Percentiles rank a stretch among this genome's conserved stretches.
These are phyloP conservation scores for Fusarium albosuccineum DNA, from an alignment of 2,329 filamentous ascomycete species.

Conservation along the genomic window DNA sequence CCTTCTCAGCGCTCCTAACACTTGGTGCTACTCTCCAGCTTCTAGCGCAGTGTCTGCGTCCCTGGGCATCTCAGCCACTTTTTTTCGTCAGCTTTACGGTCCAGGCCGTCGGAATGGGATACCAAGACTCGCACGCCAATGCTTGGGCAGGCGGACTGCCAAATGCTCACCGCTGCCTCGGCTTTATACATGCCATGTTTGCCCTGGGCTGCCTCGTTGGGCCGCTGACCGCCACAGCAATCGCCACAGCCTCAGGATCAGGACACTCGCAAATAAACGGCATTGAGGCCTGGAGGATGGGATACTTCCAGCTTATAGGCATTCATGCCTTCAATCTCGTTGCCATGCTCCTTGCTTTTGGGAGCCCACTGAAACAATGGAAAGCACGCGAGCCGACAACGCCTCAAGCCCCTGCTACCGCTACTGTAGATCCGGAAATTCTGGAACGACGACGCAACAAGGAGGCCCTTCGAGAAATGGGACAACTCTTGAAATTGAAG, in stretches of 20 bases:
- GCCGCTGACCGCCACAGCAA: background rate
- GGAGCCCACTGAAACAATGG: no score
- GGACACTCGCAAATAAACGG: no score
- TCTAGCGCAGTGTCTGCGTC: background rate
- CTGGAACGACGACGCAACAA: no score
- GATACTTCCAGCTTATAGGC: background rate
- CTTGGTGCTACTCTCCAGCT: background rate
- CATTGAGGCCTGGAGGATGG: background rate
- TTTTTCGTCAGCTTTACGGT: background rate
- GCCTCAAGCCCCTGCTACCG: no score
- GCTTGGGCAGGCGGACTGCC: background rate
- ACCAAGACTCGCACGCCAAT: background rate
- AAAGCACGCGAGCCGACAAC: no score
- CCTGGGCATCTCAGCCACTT: background rate
- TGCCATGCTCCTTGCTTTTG: no score
- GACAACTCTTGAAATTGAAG: no score
- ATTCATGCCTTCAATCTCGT: no score
- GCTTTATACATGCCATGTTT: background rate
- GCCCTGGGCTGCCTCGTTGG: background rate
- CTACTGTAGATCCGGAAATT: no score
- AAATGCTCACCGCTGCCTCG: background rate
- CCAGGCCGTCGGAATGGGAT: background rate
- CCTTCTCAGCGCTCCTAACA: background rate
- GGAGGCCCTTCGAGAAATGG: no score
- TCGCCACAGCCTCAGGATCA: background rate